Evolutionary conservation across 2,329 filamentous ascomycete species (phyloP), one percentile per base, ranked within the genome.

Genomic region (Neoarthrinium moseri): DNA sequence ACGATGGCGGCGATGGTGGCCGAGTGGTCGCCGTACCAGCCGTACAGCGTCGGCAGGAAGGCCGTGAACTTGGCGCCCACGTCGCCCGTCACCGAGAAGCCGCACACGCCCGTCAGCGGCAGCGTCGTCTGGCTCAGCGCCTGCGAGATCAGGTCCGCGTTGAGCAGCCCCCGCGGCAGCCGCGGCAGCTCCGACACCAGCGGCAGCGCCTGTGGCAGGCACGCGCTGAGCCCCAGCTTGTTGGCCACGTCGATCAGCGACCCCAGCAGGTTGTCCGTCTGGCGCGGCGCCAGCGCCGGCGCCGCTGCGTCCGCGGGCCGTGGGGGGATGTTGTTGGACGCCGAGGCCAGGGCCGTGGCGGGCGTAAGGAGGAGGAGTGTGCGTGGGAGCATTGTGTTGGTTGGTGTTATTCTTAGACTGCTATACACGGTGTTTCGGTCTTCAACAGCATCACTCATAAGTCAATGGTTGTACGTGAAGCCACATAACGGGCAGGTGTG

Each of bases 41-140:
- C 35, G 44, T 60, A 60, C 55, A 56, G 57, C 2, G 45, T 33
- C 2, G 57, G 57, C 40, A 60, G 42, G 44, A 54, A 60, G 34
- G 42, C 33, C 2, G 57, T 56, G 29, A 53, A 57, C 2, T 44
- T 40, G 2, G 45, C 48, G 20, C 55, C 56, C 17, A 45, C 50
- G n/a, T 45, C 10, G 7, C 56, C 57, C 6, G 56, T 60, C 41
- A 60, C 35, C 2, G 46, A 49, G 47, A 58, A 60, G 12, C 47
- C 44, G 51, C 57, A 60, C 23, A 60, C 56, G 20, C 48, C 47
- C 8, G 52, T 42, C n/a, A 58, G 42, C 18, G 43, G 34, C 27
- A 57, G 50, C 30, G 53, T 52, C 29, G 56, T 56, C 51, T 60
- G 57, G 51, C 51, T 46, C 34, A 60, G 51, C 24, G 55, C 57